Conservation (phyloP, 352 stramenopile species). For the Pythium guiyangense region DNA sequence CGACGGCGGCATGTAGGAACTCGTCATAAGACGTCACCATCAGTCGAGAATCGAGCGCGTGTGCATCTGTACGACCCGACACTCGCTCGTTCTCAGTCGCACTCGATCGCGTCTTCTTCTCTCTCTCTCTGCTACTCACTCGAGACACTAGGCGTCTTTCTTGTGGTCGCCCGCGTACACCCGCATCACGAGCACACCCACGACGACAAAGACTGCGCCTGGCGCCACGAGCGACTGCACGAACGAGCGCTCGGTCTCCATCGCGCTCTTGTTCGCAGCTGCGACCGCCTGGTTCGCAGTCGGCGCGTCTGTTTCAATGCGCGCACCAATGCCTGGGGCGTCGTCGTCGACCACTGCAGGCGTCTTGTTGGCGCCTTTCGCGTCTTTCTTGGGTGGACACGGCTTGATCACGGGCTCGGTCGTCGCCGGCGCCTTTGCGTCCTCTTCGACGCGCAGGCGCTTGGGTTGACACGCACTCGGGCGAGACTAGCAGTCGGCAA, state of each 20-base stretch:
- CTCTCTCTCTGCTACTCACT: constrained; percentile 4
- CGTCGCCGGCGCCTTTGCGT: constrained; percentile 12
- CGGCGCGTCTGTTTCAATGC: constrained; percentile 16
- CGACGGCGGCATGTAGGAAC: neutral
- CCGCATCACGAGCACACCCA: constrained; percentile 44
- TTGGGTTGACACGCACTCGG: constrained; percentile 57
- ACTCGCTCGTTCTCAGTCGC: too few relatives aligned
- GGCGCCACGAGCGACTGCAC: constrained; percentile 41
- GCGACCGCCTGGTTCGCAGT: constrained; percentile 6
- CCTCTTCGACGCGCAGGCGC: constrained; percentile 41
- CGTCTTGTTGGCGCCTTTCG: constrained; percentile 13
- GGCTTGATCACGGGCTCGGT: constrained; percentile 53
- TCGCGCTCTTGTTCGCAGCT: constrained; percentile 7
- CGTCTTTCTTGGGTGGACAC: constrained; percentile 63
- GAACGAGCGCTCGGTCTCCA: constrained; percentile 9
- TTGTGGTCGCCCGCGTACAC: constrained; percentile 65
- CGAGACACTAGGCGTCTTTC: constrained; percentile 46
- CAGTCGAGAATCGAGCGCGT: neutral
- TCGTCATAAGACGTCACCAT: too few relatives aligned
- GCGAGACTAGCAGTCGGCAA: constrained; percentile 20
- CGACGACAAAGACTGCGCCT: constrained; percentile 39
- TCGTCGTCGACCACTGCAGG: constrained; percentile 33
- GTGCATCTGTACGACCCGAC: neutral
- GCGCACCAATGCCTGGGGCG: constrained; percentile 56
- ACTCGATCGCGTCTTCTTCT: neutral